Percentiles rank a stretch among this genome's conserved stretches.
These are phyloP conservation scores for Beauveria pseudobassiana DNA, from an alignment of 2,329 filamentous ascomycete genomes.

Conservation along the genomic window DNA sequence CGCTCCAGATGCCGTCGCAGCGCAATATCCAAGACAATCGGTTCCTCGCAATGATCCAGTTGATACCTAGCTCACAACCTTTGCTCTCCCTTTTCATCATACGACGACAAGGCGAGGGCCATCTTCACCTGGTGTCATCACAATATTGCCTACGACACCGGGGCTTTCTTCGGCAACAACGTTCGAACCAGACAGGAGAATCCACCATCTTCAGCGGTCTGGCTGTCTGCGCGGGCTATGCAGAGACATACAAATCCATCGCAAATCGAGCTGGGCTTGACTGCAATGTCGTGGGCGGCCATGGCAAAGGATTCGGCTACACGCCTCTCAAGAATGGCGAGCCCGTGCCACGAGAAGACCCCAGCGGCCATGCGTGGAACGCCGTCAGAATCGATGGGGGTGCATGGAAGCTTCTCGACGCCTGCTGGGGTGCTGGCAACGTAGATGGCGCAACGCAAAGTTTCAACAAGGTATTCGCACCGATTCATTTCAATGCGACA, in stretches of 20 bases:
- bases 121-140: constrained; percentile 96
- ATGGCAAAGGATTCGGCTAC: constrained; percentile 83
- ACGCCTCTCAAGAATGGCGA: constrained; percentile 53
- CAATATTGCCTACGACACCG: constrained; percentile 80
- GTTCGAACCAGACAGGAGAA: constrained; percentile 61
- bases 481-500: constrained; percentile 48
- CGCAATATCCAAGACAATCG: constrained; percentile 64
- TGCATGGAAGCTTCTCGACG: constrained; percentile 84
- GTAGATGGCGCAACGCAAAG: constrained; percentile 37
- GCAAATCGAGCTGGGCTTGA: constrained; percentile 75
- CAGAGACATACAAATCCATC: constrained; percentile 70
- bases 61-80: constrained; percentile 69
- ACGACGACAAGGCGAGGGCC: constrained; percentile 83
- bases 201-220: constrained; percentile 69
- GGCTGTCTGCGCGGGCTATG: constrained; percentile 90
- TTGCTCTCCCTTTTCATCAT: constrained; percentile 69
- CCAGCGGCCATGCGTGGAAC: constrained; percentile 81
- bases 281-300: constrained; percentile 64
- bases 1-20: constrained; percentile 67
- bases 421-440: constrained; percentile 86
- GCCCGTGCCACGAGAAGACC: constrained; percentile 54
- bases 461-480: constrained; percentile 48
- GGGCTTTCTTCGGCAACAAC: constrained; percentile 67
- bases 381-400: constrained; percentile 80
- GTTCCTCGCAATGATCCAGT: constrained; percentile 61